Evolutionary conservation across 257 asterid genomes (phyloP).

Genomic region (Lithospermum erythrorhizon): DNA sequence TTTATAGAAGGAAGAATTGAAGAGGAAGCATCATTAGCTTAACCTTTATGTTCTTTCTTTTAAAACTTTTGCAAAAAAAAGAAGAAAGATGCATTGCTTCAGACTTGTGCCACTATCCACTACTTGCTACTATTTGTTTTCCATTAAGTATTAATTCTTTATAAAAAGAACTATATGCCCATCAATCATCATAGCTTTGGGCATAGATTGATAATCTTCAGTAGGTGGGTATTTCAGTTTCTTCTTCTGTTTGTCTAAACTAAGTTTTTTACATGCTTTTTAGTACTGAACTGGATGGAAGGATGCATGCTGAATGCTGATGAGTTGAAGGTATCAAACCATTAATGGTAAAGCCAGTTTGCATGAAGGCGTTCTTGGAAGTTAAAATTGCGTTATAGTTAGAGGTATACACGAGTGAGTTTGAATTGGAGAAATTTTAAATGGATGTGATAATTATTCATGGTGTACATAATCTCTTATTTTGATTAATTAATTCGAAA

Average conservation of each 20-base stretch:
- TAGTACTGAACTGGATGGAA: background rate
- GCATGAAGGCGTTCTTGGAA: too few species aligned
- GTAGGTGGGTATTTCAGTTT: background rate
- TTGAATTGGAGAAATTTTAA: too few species aligned
- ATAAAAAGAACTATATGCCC: background rate
- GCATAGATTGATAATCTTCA: background rate
- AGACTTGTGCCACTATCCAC: constrained; percentile 15
- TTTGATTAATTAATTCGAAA: too few species aligned
- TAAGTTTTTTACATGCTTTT: background rate
- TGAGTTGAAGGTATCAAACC: background rate
- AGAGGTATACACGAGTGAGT: too few species aligned
- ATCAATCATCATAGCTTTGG: background rate
- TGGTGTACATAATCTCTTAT: too few species aligned
- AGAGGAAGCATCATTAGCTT: background rate
- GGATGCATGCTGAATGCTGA: background rate
- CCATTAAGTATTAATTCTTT: background rate
- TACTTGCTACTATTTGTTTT: background rate
- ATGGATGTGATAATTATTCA: too few species aligned
- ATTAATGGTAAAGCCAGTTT: too few species aligned
- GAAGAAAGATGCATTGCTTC: constrained; percentile 57
- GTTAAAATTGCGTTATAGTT: too few species aligned
- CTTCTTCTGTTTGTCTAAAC: background rate
- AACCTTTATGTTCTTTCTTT: constrained; percentile 14
- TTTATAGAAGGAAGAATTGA: constrained; percentile 16
- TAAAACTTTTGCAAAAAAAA: constrained; percentile 11